Evolutionary conservation across 2,329 filamentous ascomycete species (phyloP), one percentile per base, ranked within the genome.

Genomic region (Thermochaetoides dissita): DNA sequence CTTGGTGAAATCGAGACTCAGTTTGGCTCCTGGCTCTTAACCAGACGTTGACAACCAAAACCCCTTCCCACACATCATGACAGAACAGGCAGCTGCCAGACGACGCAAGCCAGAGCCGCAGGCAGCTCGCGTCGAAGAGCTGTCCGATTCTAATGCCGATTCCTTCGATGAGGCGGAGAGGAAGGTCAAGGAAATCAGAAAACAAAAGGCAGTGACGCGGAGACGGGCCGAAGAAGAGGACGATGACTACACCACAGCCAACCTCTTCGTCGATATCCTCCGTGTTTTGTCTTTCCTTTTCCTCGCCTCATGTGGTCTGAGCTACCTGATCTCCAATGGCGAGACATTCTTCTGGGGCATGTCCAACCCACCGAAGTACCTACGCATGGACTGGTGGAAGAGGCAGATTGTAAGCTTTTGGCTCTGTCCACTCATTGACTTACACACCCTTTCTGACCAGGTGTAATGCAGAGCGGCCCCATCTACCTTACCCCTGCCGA

Each of bases 271-370:
- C 31, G 84, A 89, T 58, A 59, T 83, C 41, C 61, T 86, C 45
- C 79, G 84, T 30, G 69, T 88, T 30, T 54, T 87, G 37, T 71
- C 71, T 30, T 84, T 84, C 42, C 60, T 88, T 10, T 50, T 81
- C 31, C 51, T 84, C 36, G 72, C 79, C 37, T 83, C 76, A 24
- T 75, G 71, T 53, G 78, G 73, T 11, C 66, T 88, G 42, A 87
- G 82, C 63, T 89, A 88, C 61, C 74, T 88, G 49, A 69, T 84
- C 51, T 86, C 81, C 36, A 69, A 71, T 47, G 81, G 81, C 47
- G 74, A 84, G 56, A 79, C 74, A 45, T 68, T 79, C 49, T 69
- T 77, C 44, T 91, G 82, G 81, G 78, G 67, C 48, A 60, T 71
- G 56, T 63, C 65, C 69, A 50, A 80, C 66, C 65, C 68, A 62